Base-by-base conservation (phyloP, 805 yeast species). In the Soucietia sequanensis region DNA sequence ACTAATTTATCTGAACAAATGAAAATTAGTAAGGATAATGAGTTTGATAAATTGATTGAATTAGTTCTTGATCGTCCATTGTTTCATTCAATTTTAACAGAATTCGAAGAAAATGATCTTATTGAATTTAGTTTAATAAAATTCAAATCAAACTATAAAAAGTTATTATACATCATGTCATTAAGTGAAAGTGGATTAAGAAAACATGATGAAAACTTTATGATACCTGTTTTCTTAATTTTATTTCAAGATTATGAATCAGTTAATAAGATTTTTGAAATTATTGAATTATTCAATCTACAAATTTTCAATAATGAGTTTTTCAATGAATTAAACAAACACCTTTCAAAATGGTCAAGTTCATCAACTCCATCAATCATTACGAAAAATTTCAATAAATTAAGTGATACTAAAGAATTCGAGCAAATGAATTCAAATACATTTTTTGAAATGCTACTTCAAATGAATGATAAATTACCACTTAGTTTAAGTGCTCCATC, bases 401-500 rank as follows among this genome's bases (percentile, higher is more conserved):
- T 54, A 25, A 40, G 42, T 12, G 43, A 47, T 27, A 39, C 53
- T 28, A 42, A 50, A 13, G 72, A 68, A 41, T 67, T 67, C 44
- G 61, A 56, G 17, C 43, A 50, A 28, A 49, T 68, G 31, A 58
- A 49, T 38, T 47, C 61, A 2, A 54, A 42, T 12, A 41, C 43
- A 5, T 47, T 68, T 11, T 64, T 64, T 36, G 68, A 64, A 35
- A 47, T 67, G 20, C 29, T 66, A 9, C 36, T 50, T 23, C 72
- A 65, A 38, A 44, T 66, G n/a, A 65, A 65, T 46, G 74, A 68
- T 47, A 56, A 56, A 31, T 49, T 65, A 27, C 72, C 74, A 0
- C 55, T 68, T 42, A 66, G 72, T 50, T 49, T 66, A 23, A 62
- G 69, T 13, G 72, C 74, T 4, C 71, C 72, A 6, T 57, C 69